Evolutionary conservation across 2,329 filamentous ascomycete genomes (phyloP), one percentile per base, ranked within the genome.

Genomic region (Didymosphaeria variabile): DNA sequence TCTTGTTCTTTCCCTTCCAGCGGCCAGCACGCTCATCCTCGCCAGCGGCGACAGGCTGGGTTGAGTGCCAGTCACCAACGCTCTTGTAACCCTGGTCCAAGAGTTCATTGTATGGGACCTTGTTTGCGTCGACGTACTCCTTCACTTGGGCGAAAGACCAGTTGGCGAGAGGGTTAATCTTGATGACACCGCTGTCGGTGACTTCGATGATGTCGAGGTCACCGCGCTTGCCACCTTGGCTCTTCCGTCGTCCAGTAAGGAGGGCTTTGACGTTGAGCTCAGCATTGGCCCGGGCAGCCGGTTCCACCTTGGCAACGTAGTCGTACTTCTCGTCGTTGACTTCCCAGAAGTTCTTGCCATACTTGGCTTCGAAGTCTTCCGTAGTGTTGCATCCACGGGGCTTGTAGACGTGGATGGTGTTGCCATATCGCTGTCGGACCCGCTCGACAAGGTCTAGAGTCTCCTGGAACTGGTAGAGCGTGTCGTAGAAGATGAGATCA

Each of bases 61-160:
- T 99, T 54, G 93, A 97, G 85, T 99, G 95, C 92, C 94, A 98
- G 84, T 99, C 95, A 64, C 95, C 95, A 65, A 99, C 86, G 67
- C 93, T 97, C 86, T 98, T 97, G 86, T 99, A 99, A n/a, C 95
- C 95, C 61, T 85, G 86, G 81, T 97, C 92, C 50, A 99, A 87
- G 32, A 99, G 87, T 64, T 87, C 89, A 78, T 99, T 99, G 85
- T 97, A 98, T 0, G 95, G 95, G 4, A 99, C 93, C 63, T 93
- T 81, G 84, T 97, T 87, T 73, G 91, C 89, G 71, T 89, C 87
- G 81, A 97, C 88, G 82, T 99, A 99, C 44, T 87, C 85, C 80
- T 94, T 90, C 62, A 99, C 94, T 77, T 98, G 91, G 64, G 88
- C 83, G 82, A 99, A 99, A 46, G 87, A 87, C 95, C 95, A 99